Evolutionary conservation across 768 basidiomycete genomes (phyloP).

Genomic region (Pilatotrama ljubarskyi): DNA sequence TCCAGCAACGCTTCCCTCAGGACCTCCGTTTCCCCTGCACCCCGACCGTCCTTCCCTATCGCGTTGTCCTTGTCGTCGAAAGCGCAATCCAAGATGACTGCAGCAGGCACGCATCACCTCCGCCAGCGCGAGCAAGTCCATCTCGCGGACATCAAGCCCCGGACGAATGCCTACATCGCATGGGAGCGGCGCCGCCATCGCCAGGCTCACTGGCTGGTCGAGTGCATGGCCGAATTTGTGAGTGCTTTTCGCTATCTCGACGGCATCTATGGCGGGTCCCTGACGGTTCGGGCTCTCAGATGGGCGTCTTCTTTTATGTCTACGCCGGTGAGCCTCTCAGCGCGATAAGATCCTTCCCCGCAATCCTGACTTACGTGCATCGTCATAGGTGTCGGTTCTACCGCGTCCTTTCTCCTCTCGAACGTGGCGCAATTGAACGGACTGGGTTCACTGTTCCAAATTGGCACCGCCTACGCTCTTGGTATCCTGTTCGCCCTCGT

Average conservation of each 20-base stretch:
- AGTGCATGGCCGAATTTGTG: constrained; percentile 35
- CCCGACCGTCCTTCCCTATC: neutral
- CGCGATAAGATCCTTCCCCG: neutral
- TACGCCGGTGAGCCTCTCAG: constrained; percentile 22
- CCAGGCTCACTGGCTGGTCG: constrained; percentile 32
- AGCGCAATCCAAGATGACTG: neutral
- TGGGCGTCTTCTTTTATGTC: constrained; percentile 35
- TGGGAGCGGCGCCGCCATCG: constrained; percentile 33
- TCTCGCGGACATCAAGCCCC: constrained; percentile 27
- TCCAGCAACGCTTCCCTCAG: neutral
- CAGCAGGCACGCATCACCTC: constrained; percentile 15
- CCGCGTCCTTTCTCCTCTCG: constrained; percentile 33
- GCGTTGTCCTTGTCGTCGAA: neutral
- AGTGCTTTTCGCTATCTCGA: constrained; percentile 6
- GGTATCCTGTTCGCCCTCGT: constrained; percentile 41
- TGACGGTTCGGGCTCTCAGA: constrained; percentile 8
- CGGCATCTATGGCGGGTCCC: neutral
- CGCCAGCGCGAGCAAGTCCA: constrained; percentile 26
- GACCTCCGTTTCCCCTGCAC: neutral
- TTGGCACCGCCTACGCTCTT: constrained; percentile 39
- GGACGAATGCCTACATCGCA: constrained; percentile 15
- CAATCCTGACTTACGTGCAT: neutral
- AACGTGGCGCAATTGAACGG: constrained; percentile 23
- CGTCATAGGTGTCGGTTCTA: constrained; percentile 35
- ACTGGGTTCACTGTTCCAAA: constrained; percentile 31